Conservation (phyloP, 805 yeast species). For the Debaryomyces maramus region DNA sequence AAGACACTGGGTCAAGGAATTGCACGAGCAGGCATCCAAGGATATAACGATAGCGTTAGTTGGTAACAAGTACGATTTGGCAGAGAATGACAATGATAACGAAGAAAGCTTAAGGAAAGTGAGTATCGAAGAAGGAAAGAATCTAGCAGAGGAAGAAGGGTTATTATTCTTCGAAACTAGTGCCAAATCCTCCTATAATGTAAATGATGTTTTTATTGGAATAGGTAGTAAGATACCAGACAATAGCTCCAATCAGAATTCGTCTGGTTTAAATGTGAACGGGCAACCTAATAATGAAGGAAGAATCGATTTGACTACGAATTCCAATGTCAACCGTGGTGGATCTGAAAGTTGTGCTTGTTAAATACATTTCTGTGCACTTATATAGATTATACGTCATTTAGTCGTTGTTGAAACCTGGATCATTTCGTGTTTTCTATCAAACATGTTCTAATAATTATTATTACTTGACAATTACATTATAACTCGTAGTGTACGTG, state of each 20-base stretch:
- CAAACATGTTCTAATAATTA: too few species aligned
- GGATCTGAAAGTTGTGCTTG: conserved; percentile 23
- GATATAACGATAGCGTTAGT: conserved; percentile 90
- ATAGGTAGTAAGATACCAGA: conserved; percentile 85
- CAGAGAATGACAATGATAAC: conserved; percentile 51
- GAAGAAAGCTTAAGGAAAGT: conserved; percentile 69
- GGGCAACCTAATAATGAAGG: conserved; percentile 20
- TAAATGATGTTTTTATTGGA: conserved; percentile 86
- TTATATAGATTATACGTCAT: not conserved
- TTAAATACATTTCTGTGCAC: conserved; percentile 7
- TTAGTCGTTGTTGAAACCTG: not conserved
- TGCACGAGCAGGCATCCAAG: conserved; percentile 92
- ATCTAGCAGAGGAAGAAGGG: conserved; percentile 87
- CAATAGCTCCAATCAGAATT: conserved; percentile 11
- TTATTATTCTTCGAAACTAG: conserved; percentile 90
- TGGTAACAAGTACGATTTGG: conserved; percentile 87
- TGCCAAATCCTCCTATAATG: conserved; percentile 88
- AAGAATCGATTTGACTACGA: conserved; percentile 36
- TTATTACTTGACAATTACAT: too few species aligned
- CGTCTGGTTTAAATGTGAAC: conserved; percentile 12
- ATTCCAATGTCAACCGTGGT: conserved; percentile 5
- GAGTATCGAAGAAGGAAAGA: conserved; percentile 80
- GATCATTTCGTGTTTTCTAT: too few species aligned
- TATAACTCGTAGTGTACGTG: too few species aligned
- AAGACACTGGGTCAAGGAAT: conserved; percentile 96